Evolutionary conservation across 306 rosid species (phyloP), one percentile per base, ranked within the genome.

Genomic region (Amphicarpaea edgeworthii): DNA sequence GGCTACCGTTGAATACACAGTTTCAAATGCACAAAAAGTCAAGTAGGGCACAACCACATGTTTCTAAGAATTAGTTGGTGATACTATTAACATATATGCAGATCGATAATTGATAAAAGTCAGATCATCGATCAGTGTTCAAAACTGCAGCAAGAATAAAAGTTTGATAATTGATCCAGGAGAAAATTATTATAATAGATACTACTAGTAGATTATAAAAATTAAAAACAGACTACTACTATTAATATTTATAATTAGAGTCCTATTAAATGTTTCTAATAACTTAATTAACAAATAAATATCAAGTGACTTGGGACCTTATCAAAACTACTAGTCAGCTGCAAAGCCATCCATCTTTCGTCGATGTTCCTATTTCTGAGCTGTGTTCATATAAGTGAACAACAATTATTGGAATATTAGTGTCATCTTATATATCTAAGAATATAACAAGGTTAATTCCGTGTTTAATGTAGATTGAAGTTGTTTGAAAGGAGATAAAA

Each of bases 1-100:
- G 19, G 20, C 4, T 17, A 47, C 7, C 5, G 19, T 24, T 40
- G 23, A 41, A n/a, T n/a, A 28, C 11, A 41, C 57, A 58, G 28
- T 70, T 53, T 37, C 62, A 30, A 5, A 70, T 70, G 75, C 17
- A 11, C 32, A 16, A 28, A 28, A 47, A 30, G 75, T 49, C 47
- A 10, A n/a, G 32, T 17, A 10, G 8, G 43, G 5, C 12, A 70
- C 47, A 32, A 7, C 40, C 40, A 34, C 40, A 69, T 12, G 47
- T 41, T 32, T 24, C 57, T 21, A 20, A 66, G 21, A 43, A n/a
- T n/a, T n/a, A 42, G 59, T 68, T 68, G 24, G 58, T 49, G 19
- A 20, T 49, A 28, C 26, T 30, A 70, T 50, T 26, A 47, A 69
- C 51, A n/a, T n/a, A n/a, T n/a, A n/a, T n/a, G n/a, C n/a, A 34